Percentiles rank a stretch among this genome's conserved stretches.
phyloP scores from a whole-genome alignment of 306 rosid species.

The Glycyrrhiza uralensis region DNA sequence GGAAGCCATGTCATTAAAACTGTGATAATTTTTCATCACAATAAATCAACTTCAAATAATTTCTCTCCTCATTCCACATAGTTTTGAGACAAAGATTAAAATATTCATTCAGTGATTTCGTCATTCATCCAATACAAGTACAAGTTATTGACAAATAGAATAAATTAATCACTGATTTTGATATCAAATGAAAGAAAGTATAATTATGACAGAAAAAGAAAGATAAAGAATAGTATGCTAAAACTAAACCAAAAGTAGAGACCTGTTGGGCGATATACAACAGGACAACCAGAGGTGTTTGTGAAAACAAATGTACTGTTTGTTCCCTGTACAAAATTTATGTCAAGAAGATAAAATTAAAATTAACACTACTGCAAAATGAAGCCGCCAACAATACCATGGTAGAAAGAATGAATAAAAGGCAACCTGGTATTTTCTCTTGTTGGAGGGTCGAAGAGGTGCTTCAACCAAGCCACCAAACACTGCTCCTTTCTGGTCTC shows the following conservation, averaged over 20 bases:
- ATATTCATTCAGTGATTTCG: neutral
- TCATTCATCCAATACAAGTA: neutral
- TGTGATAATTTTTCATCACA: neutral
- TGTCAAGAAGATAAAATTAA: slow-evolving; percentile 20
- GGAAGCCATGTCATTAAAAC: neutral
- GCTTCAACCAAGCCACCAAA: slow-evolving; percentile 97
- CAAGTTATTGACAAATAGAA: neutral
- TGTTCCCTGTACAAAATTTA: slow-evolving; percentile 68
- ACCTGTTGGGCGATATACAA: slow-evolving; percentile 86
- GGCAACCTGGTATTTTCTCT: slow-evolving; percentile 81
- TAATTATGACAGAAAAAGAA: neutral
- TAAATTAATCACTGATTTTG: neutral
- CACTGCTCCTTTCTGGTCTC: slow-evolving; percentile 85
- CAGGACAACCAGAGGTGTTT: slow-evolving; percentile 61
- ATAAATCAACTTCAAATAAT: slow-evolving; percentile 5
- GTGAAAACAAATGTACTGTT: slow-evolving; percentile 86
- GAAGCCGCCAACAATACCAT: slow-evolving; percentile 8
- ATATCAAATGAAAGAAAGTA: neutral
- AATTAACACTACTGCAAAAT: neutral
- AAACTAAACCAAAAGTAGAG: slow-evolving; percentile 9
- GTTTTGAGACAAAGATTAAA: neutral
- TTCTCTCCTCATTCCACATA: neutral
- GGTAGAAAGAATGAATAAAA: neutral
- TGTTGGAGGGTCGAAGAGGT: slow-evolving; percentile 69
- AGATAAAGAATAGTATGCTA: neutral